A percentile compares a stretch with the other conserved stretches of the same genome.
phyloP scores from a whole-genome alignment of 306 rosid genomes.

The Glycine tomentella region DNA sequence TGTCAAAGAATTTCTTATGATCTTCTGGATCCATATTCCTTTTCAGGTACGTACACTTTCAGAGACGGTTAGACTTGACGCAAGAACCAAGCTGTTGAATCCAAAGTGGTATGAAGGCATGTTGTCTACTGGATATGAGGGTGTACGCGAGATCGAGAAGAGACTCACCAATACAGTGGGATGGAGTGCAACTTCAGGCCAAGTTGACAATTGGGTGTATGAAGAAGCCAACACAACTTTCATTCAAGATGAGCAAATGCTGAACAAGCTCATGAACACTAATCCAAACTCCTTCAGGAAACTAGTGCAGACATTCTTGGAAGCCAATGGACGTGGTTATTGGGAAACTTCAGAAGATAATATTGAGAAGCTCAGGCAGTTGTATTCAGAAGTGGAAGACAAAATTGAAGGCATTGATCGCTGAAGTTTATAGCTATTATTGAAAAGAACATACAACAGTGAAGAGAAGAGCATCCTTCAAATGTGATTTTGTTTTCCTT shows the following conservation, averaged over 20 bases:
- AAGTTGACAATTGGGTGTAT: slow-evolving; percentile 99
- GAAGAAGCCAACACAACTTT: slow-evolving; percentile 98
- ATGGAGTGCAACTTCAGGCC: slow-evolving; percentile 99
- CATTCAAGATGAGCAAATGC: slow-evolving; percentile 90
- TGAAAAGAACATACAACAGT: slow-evolving; percentile 23
- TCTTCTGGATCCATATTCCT: slow-evolving; percentile 28
- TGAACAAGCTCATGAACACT: slow-evolving; percentile 84
- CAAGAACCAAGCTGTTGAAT: slow-evolving; percentile 90
- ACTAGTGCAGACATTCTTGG: slow-evolving; percentile 91
- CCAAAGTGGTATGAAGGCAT: slow-evolving; percentile 99
- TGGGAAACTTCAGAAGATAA: slow-evolving; percentile 94
- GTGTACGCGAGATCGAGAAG: slow-evolving; percentile 95
- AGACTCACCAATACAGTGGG: slow-evolving; percentile 96
- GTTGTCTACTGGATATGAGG: slow-evolving; percentile 93
- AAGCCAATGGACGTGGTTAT: slow-evolving; percentile 97
- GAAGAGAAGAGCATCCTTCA: slow-evolving; percentile 42
- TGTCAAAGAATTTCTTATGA: slow-evolving; percentile 27
- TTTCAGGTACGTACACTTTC: slow-evolving; percentile 91
- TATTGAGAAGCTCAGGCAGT: slow-evolving; percentile 80
- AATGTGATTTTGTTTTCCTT: slow-evolving; percentile 45
- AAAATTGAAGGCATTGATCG: slow-evolving; percentile 94
- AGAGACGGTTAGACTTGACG: slow-evolving; percentile 97
- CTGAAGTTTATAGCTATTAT: slow-evolving; percentile 44
- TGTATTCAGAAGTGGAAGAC: slow-evolving; percentile 95
- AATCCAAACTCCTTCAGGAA: slow-evolving; percentile 97